A percentile compares a stretch with the other conserved stretches of the same genome.
These are phyloP conservation scores for Lumnitzera littorea DNA, from an alignment of 345 rosid species.

Conservation along the genomic window DNA sequence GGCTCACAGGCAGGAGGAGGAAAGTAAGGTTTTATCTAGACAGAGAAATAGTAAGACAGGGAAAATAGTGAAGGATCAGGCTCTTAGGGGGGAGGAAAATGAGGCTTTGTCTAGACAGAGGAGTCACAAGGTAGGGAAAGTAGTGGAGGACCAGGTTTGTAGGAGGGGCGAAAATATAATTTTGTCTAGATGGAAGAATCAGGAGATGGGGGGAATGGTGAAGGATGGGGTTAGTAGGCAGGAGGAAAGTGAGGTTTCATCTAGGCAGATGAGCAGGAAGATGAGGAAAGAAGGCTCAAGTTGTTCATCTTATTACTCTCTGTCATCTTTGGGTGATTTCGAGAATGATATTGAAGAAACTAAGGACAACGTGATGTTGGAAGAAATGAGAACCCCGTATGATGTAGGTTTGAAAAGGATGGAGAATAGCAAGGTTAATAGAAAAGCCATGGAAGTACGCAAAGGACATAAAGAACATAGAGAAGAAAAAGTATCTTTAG, in stretches of 20 bases:
- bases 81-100: constrained; percentile 19
- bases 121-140: constrained; percentile 5
- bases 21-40: constrained; percentile 21
- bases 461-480: constrained; percentile 13
- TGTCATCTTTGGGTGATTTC: constrained; percentile 50
- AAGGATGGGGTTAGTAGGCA: constrained; percentile 19
- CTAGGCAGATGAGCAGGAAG: constrained; percentile 20
- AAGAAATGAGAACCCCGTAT: constrained; percentile 22
- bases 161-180: constrained; percentile 26
- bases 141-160: constrained; percentile 19
- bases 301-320: constrained; percentile 73
- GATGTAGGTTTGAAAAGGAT: constrained; percentile 12
- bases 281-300: constrained; percentile 45
- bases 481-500: constrained; percentile 16
- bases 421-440: constrained; percentile 14
- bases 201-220: constrained; percentile 8
- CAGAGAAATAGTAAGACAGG: constrained; percentile 27
- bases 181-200: constrained; percentile 17
- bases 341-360: constrained; percentile 54
- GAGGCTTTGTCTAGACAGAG: constrained; percentile 23
- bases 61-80: constrained; percentile 28
- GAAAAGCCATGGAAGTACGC: constrained; percentile 11
- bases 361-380: constrained; percentile 18
- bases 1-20: constrained; percentile 21
- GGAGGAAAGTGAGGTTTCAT: constrained; percentile 22